Base-by-base conservation (phyloP, 2,329 filamentous ascomycete genomes). In the Sclerotinia subarctica region DNA sequence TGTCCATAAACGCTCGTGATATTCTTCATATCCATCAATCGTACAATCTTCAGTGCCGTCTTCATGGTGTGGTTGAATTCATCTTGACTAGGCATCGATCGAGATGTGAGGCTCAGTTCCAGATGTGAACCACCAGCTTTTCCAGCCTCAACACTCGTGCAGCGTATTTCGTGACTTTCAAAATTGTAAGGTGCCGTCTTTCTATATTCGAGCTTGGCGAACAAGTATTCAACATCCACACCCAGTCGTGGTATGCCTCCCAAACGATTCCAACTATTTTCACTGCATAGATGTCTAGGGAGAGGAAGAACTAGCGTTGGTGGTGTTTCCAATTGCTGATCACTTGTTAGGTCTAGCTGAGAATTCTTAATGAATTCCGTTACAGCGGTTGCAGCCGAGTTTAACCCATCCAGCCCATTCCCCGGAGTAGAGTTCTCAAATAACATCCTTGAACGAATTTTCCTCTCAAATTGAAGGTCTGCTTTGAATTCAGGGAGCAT, bases 381-480 rank as follows among this genome's bases (percentile, higher is more conserved):
- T 6, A 75, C 72, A 19, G 62, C 8, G 4, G 62, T 29, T 35
- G 72, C 64, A 26, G 68, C 59, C 19, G 29, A 44, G 29, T 52
- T 62, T 21, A 44, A 24, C 13, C 5, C 15, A 15, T 17, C 56
- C 38, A 24, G 17, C n/a, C 32, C 35, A 29, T 3, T 13, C 17
- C 47, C 13, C 24, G 29, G 17, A n/a, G 66, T 51, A 2, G 60
- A 29, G n/a, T 60, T 47, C 13, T 62, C 29, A 2, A 32, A 13
- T 5, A 49, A 44, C 24, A 77, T 66, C n/a, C 62, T 67, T 47
- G 69, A 71, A 6, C 64, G 71, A 2, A 70, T 74, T n/a, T 51
- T 70, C 35, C 75, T 74, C 35, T 74, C 70, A 59, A 78, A 77
- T 19, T 74, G 71, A 24, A 78, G 59, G 70, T 78, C 77, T n/a